Conservation (phyloP, 306 rosid genomes). For the Prunus davidiana region DNA sequence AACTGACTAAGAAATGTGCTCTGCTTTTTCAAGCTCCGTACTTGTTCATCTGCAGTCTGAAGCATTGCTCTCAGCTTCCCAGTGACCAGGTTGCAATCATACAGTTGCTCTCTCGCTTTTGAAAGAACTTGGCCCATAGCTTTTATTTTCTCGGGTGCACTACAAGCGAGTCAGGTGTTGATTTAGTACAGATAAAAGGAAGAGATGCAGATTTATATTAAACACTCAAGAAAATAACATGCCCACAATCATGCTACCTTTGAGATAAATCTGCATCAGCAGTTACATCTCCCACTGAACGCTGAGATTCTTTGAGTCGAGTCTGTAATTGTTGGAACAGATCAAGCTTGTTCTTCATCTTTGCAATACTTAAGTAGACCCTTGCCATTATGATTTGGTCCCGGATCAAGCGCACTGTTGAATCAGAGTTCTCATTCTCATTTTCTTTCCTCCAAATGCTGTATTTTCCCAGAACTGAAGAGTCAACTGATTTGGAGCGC, state of each 20-base stretch:
- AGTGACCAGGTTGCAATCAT: constrained; percentile 81
- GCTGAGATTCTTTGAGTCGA: constrained; percentile 62
- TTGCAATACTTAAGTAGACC: constrained; percentile 77
- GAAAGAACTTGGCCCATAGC: constrained; percentile 77
- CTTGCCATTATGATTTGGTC: constrained; percentile 94
- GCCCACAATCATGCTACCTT: constrained; percentile 45
- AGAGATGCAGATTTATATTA: constrained; percentile 5
- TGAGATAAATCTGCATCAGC: constrained; percentile 65
- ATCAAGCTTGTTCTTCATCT: constrained; percentile 55
- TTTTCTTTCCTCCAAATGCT: constrained; percentile 91
- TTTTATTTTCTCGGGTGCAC: constrained; percentile 66
- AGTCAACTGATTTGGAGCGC: constrained; percentile 76
- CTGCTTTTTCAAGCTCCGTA: constrained; percentile 81
- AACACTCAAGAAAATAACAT: constrained; percentile 10
- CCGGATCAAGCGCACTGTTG: constrained; percentile 76
- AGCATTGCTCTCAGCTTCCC: constrained; percentile 92
- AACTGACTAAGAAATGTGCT: constrained; percentile 92
- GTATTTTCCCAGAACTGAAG: constrained; percentile 80
- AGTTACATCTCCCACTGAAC: constrained; percentile 68
- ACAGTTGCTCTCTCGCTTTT: constrained; percentile 69
- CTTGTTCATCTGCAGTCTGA: constrained; percentile 83
- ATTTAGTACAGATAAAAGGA: constrained; percentile 5
- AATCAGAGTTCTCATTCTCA: constrained; percentile 69
- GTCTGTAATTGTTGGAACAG: constrained; percentile 55
- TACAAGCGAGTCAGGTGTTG: constrained; percentile 38